Conservation (phyloP, 2,329 filamentous ascomycete species). For the Catunica adiposa region DNA sequence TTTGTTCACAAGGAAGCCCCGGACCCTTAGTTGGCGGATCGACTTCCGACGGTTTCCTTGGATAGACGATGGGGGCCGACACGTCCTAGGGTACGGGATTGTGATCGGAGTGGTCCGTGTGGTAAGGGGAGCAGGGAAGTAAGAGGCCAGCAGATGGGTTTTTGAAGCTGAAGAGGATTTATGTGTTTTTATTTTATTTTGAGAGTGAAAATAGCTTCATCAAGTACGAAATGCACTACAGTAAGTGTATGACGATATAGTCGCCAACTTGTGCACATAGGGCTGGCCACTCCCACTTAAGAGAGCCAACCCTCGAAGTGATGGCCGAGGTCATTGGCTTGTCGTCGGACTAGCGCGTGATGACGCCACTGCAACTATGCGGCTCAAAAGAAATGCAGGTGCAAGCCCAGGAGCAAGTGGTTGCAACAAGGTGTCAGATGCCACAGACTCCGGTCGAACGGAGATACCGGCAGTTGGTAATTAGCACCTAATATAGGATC, state of each 20-base stretch:
- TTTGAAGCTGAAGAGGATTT: too few species aligned
- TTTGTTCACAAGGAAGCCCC: not conserved
- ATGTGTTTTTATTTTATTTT: too few species aligned
- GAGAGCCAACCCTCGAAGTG: not conserved
- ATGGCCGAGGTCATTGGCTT: not conserved
- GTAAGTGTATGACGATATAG: too few species aligned
- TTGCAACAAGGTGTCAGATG: not conserved
- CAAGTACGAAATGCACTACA: too few species aligned
- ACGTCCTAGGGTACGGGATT: not conserved
- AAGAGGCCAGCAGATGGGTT: too few species aligned
- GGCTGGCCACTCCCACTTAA: too few species aligned
- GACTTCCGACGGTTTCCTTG: slow-evolving; percentile 1
- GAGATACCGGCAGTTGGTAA: not conserved
- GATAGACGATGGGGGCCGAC: slow-evolving; percentile 1
- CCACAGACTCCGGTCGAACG: not conserved
- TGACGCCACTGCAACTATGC: not conserved
- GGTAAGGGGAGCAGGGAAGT: too few species aligned
- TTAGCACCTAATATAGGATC: not conserved
- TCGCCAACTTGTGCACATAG: too few species aligned
- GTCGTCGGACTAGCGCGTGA: not conserved
- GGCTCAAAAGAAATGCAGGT: not conserved
- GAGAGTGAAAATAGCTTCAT: too few species aligned
- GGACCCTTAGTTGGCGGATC: not conserved
- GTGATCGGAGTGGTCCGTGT: not conserved
- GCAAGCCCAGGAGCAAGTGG: not conserved